Evolutionary conservation across 2,329 filamentous ascomycete genomes (phyloP), one percentile per base, ranked within the genome.

Genomic region (Cercospora janseana): DNA sequence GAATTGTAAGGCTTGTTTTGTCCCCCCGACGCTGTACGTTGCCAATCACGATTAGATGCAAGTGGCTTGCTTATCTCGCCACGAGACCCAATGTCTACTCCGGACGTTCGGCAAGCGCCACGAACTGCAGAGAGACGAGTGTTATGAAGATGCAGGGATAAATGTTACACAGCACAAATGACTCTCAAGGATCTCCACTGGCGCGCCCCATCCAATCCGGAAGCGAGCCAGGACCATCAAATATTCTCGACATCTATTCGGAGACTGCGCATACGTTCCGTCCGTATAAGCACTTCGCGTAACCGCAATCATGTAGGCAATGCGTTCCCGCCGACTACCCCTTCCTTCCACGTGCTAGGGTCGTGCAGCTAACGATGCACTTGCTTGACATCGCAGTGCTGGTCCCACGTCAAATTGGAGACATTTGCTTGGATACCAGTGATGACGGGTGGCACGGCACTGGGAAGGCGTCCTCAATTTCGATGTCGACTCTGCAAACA

Each of bases 151-250:
- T 38, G 42, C 49, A 47, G 49, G 49, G 49, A 38, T 52, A 7
- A 24, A n/a, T 23, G 54, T 54, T 28, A 50, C 54, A 57, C 54
- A 51, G 51, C 52, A 15, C 47, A 47, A 48, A 37, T 43, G 27
- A 35, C 34, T 15, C 18, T 38, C 46, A 32, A 48, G 40, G 35
- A 51, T 53, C 48, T 49, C 51, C 54, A 54, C 51, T 43, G 28
- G 28, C 52, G 42, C 46, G 34, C 49, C 46, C 37, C 45, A 49
- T 44, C 37, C 16, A 34, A 35, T 27, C 44, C 45, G 46, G 40
- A 35, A 28, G 44, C 52, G 31, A 48, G n/a, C 16, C 34, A 40
- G 35, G 26, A 24, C 35, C 23, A 40, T 20, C 35, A 40, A 34
- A 20, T 6, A 20, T 40, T 20, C 7, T 13, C 35, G 35, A 40